Conservation (phyloP, 139 green algal species). For the Chlorella vulgaris region DNA sequence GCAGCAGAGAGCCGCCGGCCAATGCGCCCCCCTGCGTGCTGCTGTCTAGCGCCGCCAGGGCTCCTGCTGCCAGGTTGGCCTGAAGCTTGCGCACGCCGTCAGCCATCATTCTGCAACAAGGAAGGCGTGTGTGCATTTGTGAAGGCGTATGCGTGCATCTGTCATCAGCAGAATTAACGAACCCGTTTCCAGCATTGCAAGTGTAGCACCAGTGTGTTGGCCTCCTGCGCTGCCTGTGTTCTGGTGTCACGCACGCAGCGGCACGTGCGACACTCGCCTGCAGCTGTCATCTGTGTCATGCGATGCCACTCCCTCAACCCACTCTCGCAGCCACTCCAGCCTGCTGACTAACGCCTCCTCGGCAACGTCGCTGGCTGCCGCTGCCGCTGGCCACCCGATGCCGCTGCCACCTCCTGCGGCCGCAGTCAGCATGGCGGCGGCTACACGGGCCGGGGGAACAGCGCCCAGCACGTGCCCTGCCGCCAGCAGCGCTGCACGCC, state of each 20-base stretch:
- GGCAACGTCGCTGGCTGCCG: neutral
- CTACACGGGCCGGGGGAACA: conserved; percentile 44
- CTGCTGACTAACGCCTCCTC: conserved; percentile 45
- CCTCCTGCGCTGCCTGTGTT: neutral
- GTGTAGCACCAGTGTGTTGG: neutral
- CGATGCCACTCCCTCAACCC: conserved; percentile 13
- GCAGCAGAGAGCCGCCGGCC: conserved; percentile 12
- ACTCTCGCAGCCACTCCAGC: conserved; percentile 64
- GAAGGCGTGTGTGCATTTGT: neutral
- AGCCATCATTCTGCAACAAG: conserved; percentile 7
- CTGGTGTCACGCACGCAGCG: neutral
- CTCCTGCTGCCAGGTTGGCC: conserved; percentile 26
- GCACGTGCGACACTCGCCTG: neutral
- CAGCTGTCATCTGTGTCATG: conserved; percentile 52
- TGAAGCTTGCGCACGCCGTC: conserved; percentile 26
- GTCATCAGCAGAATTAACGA: too few relatives aligned
- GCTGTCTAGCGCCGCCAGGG: conserved; percentile 23
- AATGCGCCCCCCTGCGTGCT: neutral
- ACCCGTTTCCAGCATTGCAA: neutral
- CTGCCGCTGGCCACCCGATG: neutral
- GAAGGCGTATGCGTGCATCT: neutral
- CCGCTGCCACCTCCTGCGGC: conserved; percentile 37
- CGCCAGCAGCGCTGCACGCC: conserved; percentile 67
- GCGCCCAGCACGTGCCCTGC: conserved; percentile 37
- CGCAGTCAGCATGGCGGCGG: conserved; percentile 55